Evolutionary conservation across 179 eudicot genomes (phyloP), one percentile per base, ranked within the genome.

Genomic region (Silene vulgaris): DNA sequence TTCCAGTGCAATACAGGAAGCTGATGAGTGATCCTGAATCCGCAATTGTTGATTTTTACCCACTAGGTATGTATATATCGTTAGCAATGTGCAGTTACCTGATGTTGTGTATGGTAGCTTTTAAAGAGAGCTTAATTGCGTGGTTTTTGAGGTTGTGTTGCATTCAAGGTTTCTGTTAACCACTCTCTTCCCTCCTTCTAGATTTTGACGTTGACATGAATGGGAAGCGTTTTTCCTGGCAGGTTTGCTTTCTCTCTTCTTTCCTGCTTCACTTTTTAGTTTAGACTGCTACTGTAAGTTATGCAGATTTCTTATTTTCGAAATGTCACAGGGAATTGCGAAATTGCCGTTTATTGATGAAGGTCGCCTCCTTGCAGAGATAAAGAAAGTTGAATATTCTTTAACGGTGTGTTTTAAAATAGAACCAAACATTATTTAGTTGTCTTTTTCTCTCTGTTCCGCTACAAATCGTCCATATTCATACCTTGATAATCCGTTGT

Each of bases 181-280:
- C 50, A 32, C 60, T 75, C 17, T 76, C 72, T 82, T 56, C 30
- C 65, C 6, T 20, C 26, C 14, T 16, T 30, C 50, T 87, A 93
- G 97, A 96, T 83, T 93, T 96, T 67, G 99, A 95, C 71, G 91
- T 91, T 32, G 99, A 96, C 85, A 93, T 96, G 97, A 91, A 91
- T 71, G 99, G 99, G 21, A 93, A 96, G 83, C 89, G 98, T 63
- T 96, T 45, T 83, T 79, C 97, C 68, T 96, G 97, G 98, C 96
- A 90, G 99, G 97, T 95, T 29, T 56, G 52, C 70, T 90, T 26
- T 50, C 50, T 64, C 20, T 67, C 64, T 68, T 76, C 23, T 64
- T 19, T 37, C 43, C 54, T 54, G 60, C 71, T 19, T 20, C 28
- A 40, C 37, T 16, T 75, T 40, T 56, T 9, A 19, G 62, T 43